A percentile compares a stretch with the other conserved stretches of the same genome.
These are phyloP conservation scores for Echria macrotheca DNA, from an alignment of 495 filamentous ascomycete species.

Conservation along the genomic window DNA sequence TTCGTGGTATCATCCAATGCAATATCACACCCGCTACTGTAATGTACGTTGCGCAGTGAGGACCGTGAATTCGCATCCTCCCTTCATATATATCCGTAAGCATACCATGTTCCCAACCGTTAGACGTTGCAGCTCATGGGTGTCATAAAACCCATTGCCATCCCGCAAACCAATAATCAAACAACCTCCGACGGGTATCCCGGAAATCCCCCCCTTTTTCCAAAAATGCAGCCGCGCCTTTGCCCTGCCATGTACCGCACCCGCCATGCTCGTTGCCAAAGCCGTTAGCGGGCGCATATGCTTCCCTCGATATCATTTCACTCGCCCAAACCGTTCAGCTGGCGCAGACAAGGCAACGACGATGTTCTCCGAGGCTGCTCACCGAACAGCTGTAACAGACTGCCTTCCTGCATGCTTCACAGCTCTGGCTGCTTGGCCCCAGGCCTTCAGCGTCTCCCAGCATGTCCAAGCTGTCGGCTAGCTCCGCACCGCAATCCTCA, in stretches of 20 bases:
- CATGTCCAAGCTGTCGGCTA: conserved; percentile 21
- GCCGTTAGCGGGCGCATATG: too few species aligned
- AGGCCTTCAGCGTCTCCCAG: conserved; percentile 23
- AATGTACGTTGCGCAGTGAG: too few species aligned
- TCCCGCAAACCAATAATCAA: not conserved
- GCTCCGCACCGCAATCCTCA: conserved; percentile 37
- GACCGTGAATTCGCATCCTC: too few species aligned
- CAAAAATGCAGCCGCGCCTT: not conserved
- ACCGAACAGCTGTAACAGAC: conserved; percentile 47
- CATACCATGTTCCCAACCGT: not conserved
- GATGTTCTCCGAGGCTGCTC: conserved; percentile 40
- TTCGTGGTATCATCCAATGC: too few species aligned
- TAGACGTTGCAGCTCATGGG: not conserved
- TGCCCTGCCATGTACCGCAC: too few species aligned
- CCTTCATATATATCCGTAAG: too few species aligned
- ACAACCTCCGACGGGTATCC: not conserved
- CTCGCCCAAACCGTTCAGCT: conserved; percentile 25
- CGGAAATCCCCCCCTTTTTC: not conserved
- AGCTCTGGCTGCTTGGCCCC: conserved; percentile 22
- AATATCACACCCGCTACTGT: too few species aligned
- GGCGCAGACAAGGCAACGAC: conserved; percentile 41
- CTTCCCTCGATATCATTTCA: too few species aligned
- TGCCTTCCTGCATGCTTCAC: conserved; percentile 37
- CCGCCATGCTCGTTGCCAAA: too few species aligned
- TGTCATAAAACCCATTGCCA: not conserved